Percentiles rank a stretch among this genome's conserved stretches.
phyloP scores from a whole-genome alignment of 2,329 filamentous ascomycete species.

The Gliomastix tumulicola region DNA sequence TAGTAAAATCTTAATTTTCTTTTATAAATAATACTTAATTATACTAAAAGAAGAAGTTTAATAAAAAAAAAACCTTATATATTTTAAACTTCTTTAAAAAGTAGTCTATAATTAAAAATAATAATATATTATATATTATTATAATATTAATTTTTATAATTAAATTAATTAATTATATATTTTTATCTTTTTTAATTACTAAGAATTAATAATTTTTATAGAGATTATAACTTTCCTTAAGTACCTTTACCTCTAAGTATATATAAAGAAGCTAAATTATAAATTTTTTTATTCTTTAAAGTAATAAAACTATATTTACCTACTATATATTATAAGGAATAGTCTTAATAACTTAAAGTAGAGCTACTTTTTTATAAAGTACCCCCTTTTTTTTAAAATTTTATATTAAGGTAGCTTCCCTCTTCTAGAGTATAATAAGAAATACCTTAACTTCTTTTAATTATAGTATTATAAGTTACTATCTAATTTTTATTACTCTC shows the following conservation, averaged over 20 bases:
- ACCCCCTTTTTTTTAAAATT: not conserved
- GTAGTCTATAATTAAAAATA: not conserved
- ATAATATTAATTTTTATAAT: not conserved
- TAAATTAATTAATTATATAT: not conserved
- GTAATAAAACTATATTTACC: not conserved
- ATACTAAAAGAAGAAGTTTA: not conserved
- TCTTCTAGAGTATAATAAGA: not conserved
- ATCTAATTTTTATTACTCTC: not conserved
- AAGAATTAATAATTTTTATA: not conserved
- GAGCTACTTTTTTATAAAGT: not conserved
- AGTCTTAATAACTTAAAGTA: not conserved
- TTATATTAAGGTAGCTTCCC: not conserved
- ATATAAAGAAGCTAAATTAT: not conserved
- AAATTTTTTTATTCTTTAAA: not conserved
- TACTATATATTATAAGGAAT: not conserved
- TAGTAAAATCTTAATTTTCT: not conserved
- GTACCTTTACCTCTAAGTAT: not conserved
- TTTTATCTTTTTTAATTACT: not conserved
- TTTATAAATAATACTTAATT: not conserved
- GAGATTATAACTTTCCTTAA: not conserved
- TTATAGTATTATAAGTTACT: not conserved
- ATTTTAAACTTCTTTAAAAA: not conserved
- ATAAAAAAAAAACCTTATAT: not conserved
- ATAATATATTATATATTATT: not conserved
- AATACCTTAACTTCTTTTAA: not conserved